Percentiles rank a stretch among this genome's conserved stretches.
Evolutionary conservation across 495 filamentous ascomycete species (phyloP).

Genomic region (Venustampulla echinocandica): DNA sequence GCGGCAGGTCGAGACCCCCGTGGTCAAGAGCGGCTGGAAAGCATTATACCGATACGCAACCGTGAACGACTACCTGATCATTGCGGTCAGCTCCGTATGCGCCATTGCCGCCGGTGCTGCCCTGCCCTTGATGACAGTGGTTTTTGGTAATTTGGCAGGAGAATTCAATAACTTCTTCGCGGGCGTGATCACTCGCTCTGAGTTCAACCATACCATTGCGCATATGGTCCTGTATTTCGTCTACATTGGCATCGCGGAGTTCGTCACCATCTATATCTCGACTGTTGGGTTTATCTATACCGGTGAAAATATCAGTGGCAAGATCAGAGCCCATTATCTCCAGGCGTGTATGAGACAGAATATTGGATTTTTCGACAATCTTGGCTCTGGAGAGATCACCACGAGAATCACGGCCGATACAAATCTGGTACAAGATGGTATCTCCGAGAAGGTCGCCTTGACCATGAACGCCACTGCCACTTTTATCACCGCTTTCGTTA

Average conservation of each 20-base stretch:
- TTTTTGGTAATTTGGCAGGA: slow-evolving; percentile 70
- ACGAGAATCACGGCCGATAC: slow-evolving; percentile 89
- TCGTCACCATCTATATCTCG: slow-evolving; percentile 68
- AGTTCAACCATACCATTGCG: slow-evolving; percentile 52
- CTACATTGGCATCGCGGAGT: slow-evolving; percentile 82
- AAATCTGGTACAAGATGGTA: slow-evolving; percentile 78
- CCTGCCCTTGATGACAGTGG: slow-evolving; percentile 79
- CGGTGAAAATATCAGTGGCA: slow-evolving; percentile 78
- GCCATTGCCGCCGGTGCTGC: slow-evolving; percentile 74
- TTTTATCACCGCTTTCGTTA: slow-evolving; percentile 81
- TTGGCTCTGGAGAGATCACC: slow-evolving; percentile 86
- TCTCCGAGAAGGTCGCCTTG: slow-evolving; percentile 78
- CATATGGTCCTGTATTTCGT: slow-evolving; percentile 78
- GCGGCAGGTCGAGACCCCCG: slow-evolving; percentile 61
- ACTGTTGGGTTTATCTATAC: slow-evolving; percentile 91
- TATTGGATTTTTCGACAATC: slow-evolving; percentile 85
- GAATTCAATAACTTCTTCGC: slow-evolving; percentile 58
- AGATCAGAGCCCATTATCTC: slow-evolving; percentile 79
- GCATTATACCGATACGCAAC: slow-evolving; percentile 77
- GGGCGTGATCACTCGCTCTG: slow-evolving; percentile 33
- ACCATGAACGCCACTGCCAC: slow-evolving; percentile 66
- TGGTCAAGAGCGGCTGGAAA: slow-evolving; percentile 53
- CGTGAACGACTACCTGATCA: slow-evolving; percentile 62
- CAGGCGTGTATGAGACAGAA: slow-evolving; percentile 80
- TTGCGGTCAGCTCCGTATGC: slow-evolving; percentile 53